Evolutionary conservation across 2,329 filamentous ascomycete species (phyloP).

Genomic region (Diplodia intermedia): DNA sequence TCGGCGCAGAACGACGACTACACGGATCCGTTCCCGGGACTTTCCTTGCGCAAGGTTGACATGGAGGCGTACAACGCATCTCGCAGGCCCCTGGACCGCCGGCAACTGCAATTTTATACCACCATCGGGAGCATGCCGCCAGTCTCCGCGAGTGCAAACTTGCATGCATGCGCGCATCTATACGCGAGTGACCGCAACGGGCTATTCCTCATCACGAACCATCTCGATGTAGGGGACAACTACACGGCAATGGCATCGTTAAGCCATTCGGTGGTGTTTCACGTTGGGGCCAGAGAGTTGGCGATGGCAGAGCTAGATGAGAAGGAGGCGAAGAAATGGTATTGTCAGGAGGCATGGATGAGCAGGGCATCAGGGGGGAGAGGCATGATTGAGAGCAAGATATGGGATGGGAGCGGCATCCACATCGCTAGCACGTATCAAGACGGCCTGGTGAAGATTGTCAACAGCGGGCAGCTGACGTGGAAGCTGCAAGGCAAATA

Average conservation of each 20-base stretch:
- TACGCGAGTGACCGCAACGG: conserved; percentile 65
- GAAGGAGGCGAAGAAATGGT: conserved; percentile 43
- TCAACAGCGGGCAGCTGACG: conserved; percentile 2
- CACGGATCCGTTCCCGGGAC: conserved; percentile 52
- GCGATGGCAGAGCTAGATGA: conserved; percentile 39
- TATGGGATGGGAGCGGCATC: conserved; percentile 43
- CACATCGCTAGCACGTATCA: conserved; percentile 46
- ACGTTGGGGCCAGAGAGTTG: conserved; percentile 42
- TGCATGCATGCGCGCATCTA: conserved; percentile 64
- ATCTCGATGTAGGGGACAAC: conserved; percentile 42
- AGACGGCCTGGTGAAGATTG: conserved; percentile 44
- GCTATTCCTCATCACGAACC: conserved; percentile 59
- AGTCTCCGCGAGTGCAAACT: conserved; percentile 51
- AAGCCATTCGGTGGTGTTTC: conserved; percentile 46
- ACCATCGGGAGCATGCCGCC: conserved; percentile 44
- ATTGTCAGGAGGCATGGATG: conserved; percentile 43
- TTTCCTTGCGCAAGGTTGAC: conserved; percentile 60
- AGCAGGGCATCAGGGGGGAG: conserved; percentile 40
- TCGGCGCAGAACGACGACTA: conserved; percentile 43
- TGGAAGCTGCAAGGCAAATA: not conserved
- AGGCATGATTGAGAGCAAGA: conserved; percentile 40
- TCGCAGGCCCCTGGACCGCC: conserved; percentile 46
- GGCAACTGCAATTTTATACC: conserved; percentile 45
- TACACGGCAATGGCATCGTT: conserved; percentile 44
- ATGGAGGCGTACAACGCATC: conserved; percentile 58